Base-by-base conservation (phyloP, 495 filamentous ascomycete species). In the Penicillium coffeae region DNA sequence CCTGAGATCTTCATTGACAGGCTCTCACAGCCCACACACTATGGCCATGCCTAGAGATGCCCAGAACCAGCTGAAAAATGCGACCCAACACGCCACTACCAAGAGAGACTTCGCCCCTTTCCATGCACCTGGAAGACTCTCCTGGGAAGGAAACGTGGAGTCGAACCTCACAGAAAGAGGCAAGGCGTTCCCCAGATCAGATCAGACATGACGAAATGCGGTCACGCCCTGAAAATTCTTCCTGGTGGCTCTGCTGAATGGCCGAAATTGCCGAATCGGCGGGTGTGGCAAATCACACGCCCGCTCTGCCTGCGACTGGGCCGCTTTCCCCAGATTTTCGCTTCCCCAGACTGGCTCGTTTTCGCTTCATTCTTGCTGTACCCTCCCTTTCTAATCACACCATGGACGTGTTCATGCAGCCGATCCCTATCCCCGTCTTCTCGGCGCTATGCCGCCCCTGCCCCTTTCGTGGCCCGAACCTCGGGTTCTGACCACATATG, bases 301-400 rank as follows among this genome's bases (percentile, higher is more conserved):
- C 34, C 20, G 4, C 39, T 9, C 32, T 41, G 42, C n/a, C n/a
- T 32, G 40, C 19, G 25, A 16, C 38, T 38, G 43, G 16, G 39
- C 38, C 51, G 19, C 30, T 38, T 62, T 55, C 58, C 60, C 60
- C 60, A 52, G 56, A 56, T 54, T 62, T 58, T 55, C 45, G 2
- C 18, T 60, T 60, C 58, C 58, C 58, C 58, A 38, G 58, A 61
- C 55, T 58, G 5, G 5, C 34, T 25, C 22, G n/a, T 2, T 22
- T 18, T 25, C 10, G 15, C 5, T 7, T 12, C 22, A 30, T 32
- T 14, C 22, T 42, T 3, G 22, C 32, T n/a, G 2, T 19, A 21
- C 18, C 19, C 8, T 18, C n/a, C 16, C 40, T 33, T 10, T 15
- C 1, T 21, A 7, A 32, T 22, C 8, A 15, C 41, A 43, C 8